Evolutionary conservation across 108 stramenopile genomes (phyloP).

Genomic region (Poteriospumella lacustris): DNA sequence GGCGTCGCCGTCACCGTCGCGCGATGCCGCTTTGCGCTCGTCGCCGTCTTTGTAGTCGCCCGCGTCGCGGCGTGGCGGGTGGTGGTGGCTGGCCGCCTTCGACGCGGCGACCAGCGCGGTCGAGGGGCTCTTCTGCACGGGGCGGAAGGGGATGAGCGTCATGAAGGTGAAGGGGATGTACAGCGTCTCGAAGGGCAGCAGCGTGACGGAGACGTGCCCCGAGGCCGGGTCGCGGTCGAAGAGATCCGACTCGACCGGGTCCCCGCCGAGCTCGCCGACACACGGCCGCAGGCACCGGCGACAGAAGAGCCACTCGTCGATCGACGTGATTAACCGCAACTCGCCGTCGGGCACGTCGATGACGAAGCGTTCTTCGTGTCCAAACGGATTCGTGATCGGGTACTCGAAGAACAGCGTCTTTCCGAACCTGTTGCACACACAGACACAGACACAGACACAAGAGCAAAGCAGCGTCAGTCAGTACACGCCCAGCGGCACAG

Average conservation of each 20-base stretch:
- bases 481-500: too few species aligned
- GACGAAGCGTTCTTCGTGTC: slow-evolving; percentile 52
- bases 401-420: slow-evolving; percentile 51
- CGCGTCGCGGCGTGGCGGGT: neutral
- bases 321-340: slow-evolving; percentile 47
- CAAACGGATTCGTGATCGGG: slow-evolving; percentile 56
- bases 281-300: slow-evolving; percentile 14
- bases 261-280: slow-evolving; percentile 38
- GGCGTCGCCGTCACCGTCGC: neutral
- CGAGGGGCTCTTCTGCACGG: too few species aligned
- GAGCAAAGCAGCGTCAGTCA: too few species aligned
- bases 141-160: neutral
- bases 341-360: slow-evolving; percentile 56
- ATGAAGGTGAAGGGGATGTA: slow-evolving; percentile 54
- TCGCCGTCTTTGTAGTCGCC: neutral
- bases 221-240: slow-evolving; percentile 33
- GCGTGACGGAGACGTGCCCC: slow-evolving; percentile 39
- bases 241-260: slow-evolving; percentile 55
- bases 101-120: too few species aligned
- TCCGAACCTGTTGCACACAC: slow-evolving; percentile 47
- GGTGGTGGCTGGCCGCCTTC: neutral
- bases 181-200: slow-evolving; percentile 49
- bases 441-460: too few species aligned
- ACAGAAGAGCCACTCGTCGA: slow-evolving; percentile 40
- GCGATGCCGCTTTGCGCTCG: neutral